Evolutionary conservation across 2,329 filamentous ascomycete species (phyloP).

Genomic region (Fusarium oxysporum): DNA sequence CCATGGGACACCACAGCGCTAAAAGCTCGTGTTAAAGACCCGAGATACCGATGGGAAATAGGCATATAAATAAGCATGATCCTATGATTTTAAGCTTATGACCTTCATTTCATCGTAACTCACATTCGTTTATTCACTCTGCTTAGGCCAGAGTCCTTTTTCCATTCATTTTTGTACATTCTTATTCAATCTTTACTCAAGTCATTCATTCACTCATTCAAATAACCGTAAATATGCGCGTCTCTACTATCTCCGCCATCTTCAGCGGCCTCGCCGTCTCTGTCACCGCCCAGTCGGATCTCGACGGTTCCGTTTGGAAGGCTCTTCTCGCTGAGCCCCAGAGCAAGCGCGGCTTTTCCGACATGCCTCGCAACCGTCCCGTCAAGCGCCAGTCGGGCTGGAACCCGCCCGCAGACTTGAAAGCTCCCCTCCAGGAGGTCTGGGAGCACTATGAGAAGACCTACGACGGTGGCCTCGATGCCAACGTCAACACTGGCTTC

Average conservation of each 20-base stretch:
- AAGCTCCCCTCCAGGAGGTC: slow-evolving; percentile 26
- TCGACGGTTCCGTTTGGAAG: slow-evolving; percentile 33
- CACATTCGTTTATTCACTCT: background rate
- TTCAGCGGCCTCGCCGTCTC: slow-evolving; percentile 18
- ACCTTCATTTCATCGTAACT: too few species aligned
- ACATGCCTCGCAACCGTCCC: slow-evolving; percentile 25
- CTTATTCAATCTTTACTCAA: background rate
- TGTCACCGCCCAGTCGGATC: slow-evolving; percentile 26
- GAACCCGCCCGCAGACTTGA: slow-evolving; percentile 29
- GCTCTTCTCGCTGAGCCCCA: slow-evolving; percentile 19
- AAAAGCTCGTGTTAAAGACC: too few species aligned
- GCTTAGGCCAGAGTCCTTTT: slow-evolving; percentile 12
- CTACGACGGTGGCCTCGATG: slow-evolving; percentile 21
- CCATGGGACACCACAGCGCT: background rate
- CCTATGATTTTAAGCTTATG: background rate
- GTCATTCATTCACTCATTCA: background rate
- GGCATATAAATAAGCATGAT: background rate
- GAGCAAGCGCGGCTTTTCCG: background rate
- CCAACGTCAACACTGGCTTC: slow-evolving; percentile 48
- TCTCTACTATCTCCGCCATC: slow-evolving; percentile 4
- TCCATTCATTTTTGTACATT: background rate
- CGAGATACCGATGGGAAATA: background rate
- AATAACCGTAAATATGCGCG: slow-evolving; percentile 2
- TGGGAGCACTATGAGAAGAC: slow-evolving; percentile 32
- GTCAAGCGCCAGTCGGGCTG: slow-evolving; percentile 34